Base-by-base conservation (phyloP, 768 basidiomycete genomes). In the Asterophora parasitica region DNA sequence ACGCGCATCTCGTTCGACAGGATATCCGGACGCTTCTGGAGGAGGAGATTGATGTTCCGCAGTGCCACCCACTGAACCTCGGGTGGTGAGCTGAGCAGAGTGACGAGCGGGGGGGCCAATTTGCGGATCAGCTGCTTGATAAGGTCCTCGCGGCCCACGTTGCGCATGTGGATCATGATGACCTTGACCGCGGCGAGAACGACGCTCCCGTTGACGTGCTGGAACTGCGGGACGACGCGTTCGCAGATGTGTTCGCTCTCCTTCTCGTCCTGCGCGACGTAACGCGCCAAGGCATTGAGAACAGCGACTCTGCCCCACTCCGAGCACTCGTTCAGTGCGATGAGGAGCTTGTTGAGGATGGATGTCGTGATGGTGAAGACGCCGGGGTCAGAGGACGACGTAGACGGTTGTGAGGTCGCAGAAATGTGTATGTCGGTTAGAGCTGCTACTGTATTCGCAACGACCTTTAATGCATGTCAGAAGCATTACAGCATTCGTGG, bases 181-280 rank as follows among this genome's bases (percentile, higher is more conserved):
- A 93, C 95, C 77, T 94, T 94, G 56, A 98, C 85, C 12, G 96
- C 96, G 4, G 92, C 89, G n/a, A 99, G 75, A 2, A 99, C 93
- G 4, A 99, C 96, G 48, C 88, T 87, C 11, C 90, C 93, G 56
- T 99, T 99, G 20, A 82, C 88, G 61, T 99, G 96, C 65, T 99
- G 96, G 67, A 98, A 95, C 60, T 99, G 96, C 4, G 96, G 96
- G 33, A 98, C 87, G 10, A 98, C 95, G 23, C 96, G 83, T 67
- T 98, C 96, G 64, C 96, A 98, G 52, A 98, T 98, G 63, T 98
- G 95, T 61, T 99, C 96, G 62, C 89, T 89, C 71, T 99, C 96
- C 66, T 91, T 89, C 51, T 89, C 91, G 59, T 95, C 95, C 33
- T 77, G 73, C 0, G 92, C 81, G 30, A 74, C 74, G 65, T 97